Percentiles rank a stretch among this genome's conserved stretches.
Evolutionary conservation across 2,329 filamentous ascomycete genomes (phyloP).

Genomic region (Cercospora sojina): DNA sequence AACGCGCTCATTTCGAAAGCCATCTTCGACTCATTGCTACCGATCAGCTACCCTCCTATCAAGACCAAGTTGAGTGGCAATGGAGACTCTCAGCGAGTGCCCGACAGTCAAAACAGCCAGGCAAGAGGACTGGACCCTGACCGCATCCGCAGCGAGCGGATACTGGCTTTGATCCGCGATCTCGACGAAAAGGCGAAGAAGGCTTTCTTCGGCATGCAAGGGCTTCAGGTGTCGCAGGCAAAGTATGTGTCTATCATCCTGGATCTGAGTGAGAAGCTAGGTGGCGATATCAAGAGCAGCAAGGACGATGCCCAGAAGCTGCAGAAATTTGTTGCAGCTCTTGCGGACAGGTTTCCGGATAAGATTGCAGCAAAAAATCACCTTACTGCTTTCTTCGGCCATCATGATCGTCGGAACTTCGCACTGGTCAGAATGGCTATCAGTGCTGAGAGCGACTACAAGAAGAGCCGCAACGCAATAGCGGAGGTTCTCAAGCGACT

Average conservation of each 20-base stretch:
- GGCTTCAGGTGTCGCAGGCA: constrained; percentile 71
- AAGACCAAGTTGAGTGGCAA: constrained; percentile 52
- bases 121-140: constrained; percentile 60
- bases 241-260: constrained; percentile 74
- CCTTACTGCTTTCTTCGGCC: constrained; percentile 85
- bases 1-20: constrained; percentile 82
- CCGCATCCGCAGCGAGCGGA: constrained; percentile 76
- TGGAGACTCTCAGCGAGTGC: constrained; percentile 60
- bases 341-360: constrained; percentile 76
- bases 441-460: constrained; percentile 83
- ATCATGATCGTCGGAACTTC: constrained; percentile 86
- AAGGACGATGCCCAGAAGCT: constrained; percentile 65
- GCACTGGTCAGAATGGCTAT: constrained; percentile 85
- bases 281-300: constrained; percentile 70
- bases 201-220: constrained; percentile 85
- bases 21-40: constrained; percentile 83
- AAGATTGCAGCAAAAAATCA: constrained; percentile 68
- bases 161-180: constrained; percentile 76
- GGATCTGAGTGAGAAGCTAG: constrained; percentile 80
- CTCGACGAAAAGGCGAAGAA: constrained; percentile 76
- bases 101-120: constrained; percentile 54
- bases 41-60: constrained; percentile 77
- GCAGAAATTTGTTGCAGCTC: constrained; percentile 68
- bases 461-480: constrained; percentile 83
- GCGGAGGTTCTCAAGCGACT: constrained; percentile 74